phyloP scores from a whole-genome alignment of 2,329 filamentous ascomycete genomes.

The Metarhizium anisopliae region DNA sequence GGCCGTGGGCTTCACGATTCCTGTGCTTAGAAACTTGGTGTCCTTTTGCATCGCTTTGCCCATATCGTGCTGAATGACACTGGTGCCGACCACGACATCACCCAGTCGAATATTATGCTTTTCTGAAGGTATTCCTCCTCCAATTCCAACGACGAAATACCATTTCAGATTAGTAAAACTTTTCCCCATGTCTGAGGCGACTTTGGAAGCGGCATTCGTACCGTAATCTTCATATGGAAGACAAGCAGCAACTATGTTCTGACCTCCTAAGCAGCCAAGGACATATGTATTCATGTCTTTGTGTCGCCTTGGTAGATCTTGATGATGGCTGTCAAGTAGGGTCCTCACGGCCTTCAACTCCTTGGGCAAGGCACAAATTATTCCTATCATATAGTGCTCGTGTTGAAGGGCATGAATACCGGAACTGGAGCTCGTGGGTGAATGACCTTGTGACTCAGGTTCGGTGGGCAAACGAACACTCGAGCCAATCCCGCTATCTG shows the following conservation, averaged over 20 bases:
- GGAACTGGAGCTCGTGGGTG: neutral
- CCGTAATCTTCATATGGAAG: conserved; percentile 10
- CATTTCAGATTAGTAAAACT: neutral
- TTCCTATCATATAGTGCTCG: neutral
- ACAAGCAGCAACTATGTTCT: conserved; percentile 10
- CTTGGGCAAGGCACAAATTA: neutral
- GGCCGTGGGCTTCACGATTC: neutral
- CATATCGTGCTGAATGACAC: conserved; percentile 11
- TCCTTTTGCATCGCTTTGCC: conserved; percentile 2
- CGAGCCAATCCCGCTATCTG: neutral
- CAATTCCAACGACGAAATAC: neutral
- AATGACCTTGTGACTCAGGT: neutral
- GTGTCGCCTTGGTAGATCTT: neutral
- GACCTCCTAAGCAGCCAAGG: conserved; percentile 7
- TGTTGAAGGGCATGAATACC: neutral
- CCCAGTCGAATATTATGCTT: conserved; percentile 9
- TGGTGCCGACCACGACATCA: conserved; percentile 10
- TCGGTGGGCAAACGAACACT: neutral
- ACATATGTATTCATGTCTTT: conserved; percentile 2
- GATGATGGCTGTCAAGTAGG: neutral
- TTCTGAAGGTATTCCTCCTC: conserved; percentile 1
- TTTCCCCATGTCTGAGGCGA: conserved; percentile 6
- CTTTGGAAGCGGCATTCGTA: conserved; percentile 7
- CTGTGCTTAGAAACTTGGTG: neutral
- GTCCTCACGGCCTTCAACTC: neutral